Evolutionary conservation across 225 moss, liverwort and hornwort species (phyloP).

Genomic region (Straminergon stramineum): DNA sequence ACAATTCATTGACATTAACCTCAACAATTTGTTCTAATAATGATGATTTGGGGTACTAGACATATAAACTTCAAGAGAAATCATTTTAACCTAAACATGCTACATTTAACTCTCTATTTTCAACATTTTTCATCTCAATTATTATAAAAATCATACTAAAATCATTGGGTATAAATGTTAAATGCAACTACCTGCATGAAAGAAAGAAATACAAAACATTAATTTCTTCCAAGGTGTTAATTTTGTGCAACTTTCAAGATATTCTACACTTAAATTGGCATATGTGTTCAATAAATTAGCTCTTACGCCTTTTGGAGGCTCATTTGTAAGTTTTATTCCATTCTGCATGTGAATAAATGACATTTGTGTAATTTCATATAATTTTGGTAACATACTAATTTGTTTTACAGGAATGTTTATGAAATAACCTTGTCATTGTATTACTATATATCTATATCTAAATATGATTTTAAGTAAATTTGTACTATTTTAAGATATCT

Average conservation of each 20-base stretch:
- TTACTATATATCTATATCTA: too few species aligned
- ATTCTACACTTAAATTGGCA: conserved; percentile 46
- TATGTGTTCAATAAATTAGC: conserved; percentile 83
- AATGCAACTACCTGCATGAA: conserved; percentile 55
- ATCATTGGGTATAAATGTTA: too few species aligned
- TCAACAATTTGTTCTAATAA: neutral
- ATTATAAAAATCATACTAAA: too few species aligned
- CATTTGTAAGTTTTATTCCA: conserved; percentile 94
- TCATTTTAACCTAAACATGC: neutral
- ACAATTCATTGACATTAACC: neutral
- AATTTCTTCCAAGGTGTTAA: conserved; percentile 76
- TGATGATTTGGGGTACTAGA: too few species aligned
- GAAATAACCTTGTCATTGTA: neutral
- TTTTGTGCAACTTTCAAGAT: conserved; percentile 66
- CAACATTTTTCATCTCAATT: too few species aligned
- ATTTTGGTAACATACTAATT: too few species aligned
- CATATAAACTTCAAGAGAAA: neutral
- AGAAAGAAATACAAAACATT: conserved; percentile 82
- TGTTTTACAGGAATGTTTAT: neutral
- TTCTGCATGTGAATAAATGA: conserved; percentile 18
- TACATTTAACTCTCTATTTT: neutral
- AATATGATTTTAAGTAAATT: neutral
- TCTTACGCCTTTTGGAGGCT: conserved; percentile 85
- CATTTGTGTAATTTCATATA: neutral
- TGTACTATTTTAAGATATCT: too few species aligned